Conservation (phyloP, 192 early-diverging fungal species). For the Thoreauomyces humboldtii region DNA sequence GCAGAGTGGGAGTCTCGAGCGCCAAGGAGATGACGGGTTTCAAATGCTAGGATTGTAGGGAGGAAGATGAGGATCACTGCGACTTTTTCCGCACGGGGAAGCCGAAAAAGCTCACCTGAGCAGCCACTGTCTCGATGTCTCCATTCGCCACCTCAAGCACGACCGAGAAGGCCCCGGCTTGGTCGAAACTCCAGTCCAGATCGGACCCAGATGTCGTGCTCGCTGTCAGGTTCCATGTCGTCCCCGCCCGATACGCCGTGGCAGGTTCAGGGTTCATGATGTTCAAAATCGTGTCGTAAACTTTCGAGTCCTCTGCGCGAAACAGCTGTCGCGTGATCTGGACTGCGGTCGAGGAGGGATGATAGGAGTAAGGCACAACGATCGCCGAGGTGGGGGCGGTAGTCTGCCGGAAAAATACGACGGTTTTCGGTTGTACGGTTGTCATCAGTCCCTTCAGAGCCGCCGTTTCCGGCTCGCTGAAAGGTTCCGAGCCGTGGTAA, state of each 20-base stretch:
- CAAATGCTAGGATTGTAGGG: conserved; percentile 3
- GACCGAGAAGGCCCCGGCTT: conserved; percentile 19
- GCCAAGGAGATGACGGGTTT: conserved; percentile 10
- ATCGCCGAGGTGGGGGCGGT: not conserved
- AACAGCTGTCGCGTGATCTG: conserved; percentile 6
- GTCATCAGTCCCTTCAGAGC: conserved; percentile 10
- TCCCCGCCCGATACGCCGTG: conserved; percentile 1
- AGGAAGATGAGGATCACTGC: no score
- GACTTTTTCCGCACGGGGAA: no score
- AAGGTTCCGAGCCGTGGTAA: conserved; percentile 23
- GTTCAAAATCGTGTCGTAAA: not conserved
- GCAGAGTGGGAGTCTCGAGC: not conserved
- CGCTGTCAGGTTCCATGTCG: not conserved
- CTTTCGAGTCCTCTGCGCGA: not conserved
- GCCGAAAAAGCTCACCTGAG: no score
- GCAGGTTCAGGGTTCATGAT: not conserved
- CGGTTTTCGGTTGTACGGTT: conserved; percentile 7
- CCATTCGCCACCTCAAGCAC: not conserved
- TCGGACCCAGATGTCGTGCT: conserved; percentile 23
- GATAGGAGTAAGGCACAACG: conserved; percentile 26
- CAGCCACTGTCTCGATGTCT: no score
- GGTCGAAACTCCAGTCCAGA: conserved; percentile 31
- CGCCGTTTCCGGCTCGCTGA: conserved; percentile 26
- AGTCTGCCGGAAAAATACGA: conserved; percentile 15
- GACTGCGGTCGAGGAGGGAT: not conserved